These are phyloP conservation scores for Colletotrichum cereale DNA, from an alignment of 2,329 filamentous ascomycete genomes.

Conservation along the genomic window DNA sequence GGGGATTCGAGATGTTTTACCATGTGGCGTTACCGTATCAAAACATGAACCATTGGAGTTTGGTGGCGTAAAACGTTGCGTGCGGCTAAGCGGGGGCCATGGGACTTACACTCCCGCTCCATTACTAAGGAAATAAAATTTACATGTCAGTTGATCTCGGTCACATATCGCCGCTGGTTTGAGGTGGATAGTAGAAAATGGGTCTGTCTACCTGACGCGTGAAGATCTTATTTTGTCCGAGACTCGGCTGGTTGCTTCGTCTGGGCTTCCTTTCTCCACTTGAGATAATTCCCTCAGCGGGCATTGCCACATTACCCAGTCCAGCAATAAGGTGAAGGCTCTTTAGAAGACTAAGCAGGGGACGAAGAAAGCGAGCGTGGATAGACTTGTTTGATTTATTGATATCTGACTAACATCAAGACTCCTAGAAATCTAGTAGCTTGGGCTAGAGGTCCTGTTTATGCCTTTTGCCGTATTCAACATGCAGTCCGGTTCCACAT, in stretches of 20 bases:
- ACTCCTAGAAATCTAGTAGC: not conserved
- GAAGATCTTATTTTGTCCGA: not conserved
- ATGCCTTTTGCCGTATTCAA: not conserved
- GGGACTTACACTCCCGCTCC: too few relatives aligned
- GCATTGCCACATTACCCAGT: not conserved
- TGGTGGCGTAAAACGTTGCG: not conserved
- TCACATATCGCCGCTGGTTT: not conserved
- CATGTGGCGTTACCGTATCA: not conserved
- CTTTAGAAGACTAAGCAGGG: not conserved
- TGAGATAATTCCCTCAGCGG: not conserved
- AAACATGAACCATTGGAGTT: not conserved
- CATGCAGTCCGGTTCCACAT: not conserved
- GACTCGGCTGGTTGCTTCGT: too few relatives aligned
- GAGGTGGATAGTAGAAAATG: not conserved
- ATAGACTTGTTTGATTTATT: not conserved
- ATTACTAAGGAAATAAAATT: accelerated
- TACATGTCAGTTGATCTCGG: not conserved
- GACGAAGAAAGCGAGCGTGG: not conserved
- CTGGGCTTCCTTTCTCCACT: not conserved
- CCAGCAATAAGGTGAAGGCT: too few relatives aligned
- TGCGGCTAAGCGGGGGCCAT: not conserved
- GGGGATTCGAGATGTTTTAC: not conserved
- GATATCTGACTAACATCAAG: not conserved
- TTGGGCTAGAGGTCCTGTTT: not conserved
- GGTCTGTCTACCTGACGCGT: not conserved